Evolutionary conservation across 257 asterid species (phyloP).

Genomic region (Penstemon eatonii): DNA sequence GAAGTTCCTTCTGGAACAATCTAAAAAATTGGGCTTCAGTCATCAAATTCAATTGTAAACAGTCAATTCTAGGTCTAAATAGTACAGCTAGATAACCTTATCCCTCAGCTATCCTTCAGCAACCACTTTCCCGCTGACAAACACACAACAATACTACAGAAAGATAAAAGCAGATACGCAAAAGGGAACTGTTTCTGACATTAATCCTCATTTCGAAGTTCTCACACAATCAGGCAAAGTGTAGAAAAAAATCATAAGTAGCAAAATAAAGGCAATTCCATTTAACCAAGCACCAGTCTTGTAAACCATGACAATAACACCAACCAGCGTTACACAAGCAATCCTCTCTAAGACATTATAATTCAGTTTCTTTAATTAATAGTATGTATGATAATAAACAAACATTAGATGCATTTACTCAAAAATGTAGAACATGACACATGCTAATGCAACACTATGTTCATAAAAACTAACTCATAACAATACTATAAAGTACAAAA

Average conservation of each 20-base stretch:
- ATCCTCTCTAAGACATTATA: neutral
- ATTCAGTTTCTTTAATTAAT: neutral
- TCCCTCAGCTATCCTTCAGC: neutral
- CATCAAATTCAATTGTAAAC: neutral
- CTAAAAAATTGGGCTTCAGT: neutral
- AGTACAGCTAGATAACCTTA: neutral
- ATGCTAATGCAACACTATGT: neutral
- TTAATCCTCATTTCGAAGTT: neutral
- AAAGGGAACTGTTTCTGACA: neutral
- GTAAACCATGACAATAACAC: conserved; percentile 5
- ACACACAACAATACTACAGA: neutral
- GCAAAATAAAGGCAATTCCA: conserved; percentile 4
- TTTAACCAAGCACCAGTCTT: conserved; percentile 7
- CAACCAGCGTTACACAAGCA: neutral
- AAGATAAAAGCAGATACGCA: neutral
- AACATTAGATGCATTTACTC: neutral
- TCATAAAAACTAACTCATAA: conserved; percentile 4
- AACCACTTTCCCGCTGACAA: conserved; percentile 2
- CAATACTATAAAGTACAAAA: conserved; percentile 10
- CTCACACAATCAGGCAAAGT: neutral
- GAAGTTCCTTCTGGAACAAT: neutral
- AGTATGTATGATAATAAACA: neutral
- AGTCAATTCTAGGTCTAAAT: neutral
- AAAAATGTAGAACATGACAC: conserved; percentile 8
- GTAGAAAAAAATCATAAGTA: neutral